phyloP scores from a whole-genome alignment of 768 basidiomycete genomes.

The Boletus vinaceobasis region DNA sequence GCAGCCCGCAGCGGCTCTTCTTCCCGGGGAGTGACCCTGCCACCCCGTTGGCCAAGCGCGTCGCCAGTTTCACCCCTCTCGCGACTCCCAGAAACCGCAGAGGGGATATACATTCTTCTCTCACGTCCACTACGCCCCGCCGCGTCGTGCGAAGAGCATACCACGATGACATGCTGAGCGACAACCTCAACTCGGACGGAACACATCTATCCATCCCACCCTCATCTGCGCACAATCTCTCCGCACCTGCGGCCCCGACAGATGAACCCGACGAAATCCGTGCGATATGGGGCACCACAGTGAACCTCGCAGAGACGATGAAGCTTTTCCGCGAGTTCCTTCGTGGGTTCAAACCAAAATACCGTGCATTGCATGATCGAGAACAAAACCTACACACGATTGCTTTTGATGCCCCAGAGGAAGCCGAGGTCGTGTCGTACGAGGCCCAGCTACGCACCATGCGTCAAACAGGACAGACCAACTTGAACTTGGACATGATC shows the following conservation, averaged over 20 bases:
- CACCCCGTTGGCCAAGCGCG: constrained; percentile 45
- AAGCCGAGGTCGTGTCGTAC: constrained; percentile 69
- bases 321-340: constrained; percentile 86
- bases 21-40: constrained; percentile 36
- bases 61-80: constrained; percentile 23
- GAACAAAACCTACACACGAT: constrained; percentile 52
- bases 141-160: constrained; percentile 19
- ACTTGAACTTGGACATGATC: constrained; percentile 84
- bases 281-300: constrained; percentile 97
- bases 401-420: constrained; percentile 54
- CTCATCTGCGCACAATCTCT: constrained; percentile 55
- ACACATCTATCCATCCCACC: constrained; percentile 53
- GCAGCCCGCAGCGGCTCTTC: constrained; percentile 23
- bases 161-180: constrained; percentile 20
- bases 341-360: constrained; percentile 90
- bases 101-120: constrained; percentile 26
- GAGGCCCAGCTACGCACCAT: constrained; percentile 79
- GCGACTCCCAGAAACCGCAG: constrained; percentile 46
- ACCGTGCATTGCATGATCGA: constrained; percentile 70
- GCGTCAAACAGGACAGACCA: constrained; percentile 89
- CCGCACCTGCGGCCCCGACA: constrained; percentile 56
- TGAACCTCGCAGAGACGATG: constrained; percentile 90
- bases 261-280: constrained; percentile 82
- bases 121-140: constrained; percentile 34
- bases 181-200: constrained; percentile 56